Evolutionary conservation across 2,329 filamentous ascomycete species (phyloP).

Genomic region (Colletotrichum sp.): DNA sequence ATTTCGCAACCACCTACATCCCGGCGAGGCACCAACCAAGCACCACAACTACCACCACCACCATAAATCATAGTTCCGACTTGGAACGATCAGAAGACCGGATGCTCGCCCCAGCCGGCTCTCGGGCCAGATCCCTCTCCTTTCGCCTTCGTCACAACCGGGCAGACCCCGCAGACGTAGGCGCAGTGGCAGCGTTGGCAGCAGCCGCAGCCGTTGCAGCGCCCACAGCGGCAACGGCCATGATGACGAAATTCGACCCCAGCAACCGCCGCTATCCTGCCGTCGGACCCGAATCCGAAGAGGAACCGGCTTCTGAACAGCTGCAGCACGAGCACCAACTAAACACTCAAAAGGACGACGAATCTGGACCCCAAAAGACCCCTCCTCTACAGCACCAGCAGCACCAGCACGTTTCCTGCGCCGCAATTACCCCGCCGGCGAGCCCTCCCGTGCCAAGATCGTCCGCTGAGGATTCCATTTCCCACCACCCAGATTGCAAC

Average conservation of each 20-base stretch:
- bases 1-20: not conserved
- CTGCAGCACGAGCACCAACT: not conserved
- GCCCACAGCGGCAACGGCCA: not conserved
- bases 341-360: not conserved
- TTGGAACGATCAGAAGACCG: not conserved
- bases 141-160: conserved; percentile 3
- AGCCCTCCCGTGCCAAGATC: conserved; percentile 15
- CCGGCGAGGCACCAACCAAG: not conserved
- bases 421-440: conserved; percentile 18
- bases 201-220: not conserved
- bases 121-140: conserved; percentile 12
- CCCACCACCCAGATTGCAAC: not conserved
- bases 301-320: not conserved
- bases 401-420: conserved; percentile 4
- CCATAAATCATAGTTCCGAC: not conserved
- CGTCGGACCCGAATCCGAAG: not conserved
- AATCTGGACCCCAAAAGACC: conserved; percentile 2
- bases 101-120: conserved; percentile 13
- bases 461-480: not conserved
- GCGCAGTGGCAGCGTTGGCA: not conserved
- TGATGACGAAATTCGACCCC: conserved; percentile 17
- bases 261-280: not conserved
- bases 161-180: not conserved
- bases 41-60: not conserved
- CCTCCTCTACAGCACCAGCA: not conserved